Conservation (phyloP, 768 basidiomycete genomes). For the Hypholoma sublateritium region DNA sequence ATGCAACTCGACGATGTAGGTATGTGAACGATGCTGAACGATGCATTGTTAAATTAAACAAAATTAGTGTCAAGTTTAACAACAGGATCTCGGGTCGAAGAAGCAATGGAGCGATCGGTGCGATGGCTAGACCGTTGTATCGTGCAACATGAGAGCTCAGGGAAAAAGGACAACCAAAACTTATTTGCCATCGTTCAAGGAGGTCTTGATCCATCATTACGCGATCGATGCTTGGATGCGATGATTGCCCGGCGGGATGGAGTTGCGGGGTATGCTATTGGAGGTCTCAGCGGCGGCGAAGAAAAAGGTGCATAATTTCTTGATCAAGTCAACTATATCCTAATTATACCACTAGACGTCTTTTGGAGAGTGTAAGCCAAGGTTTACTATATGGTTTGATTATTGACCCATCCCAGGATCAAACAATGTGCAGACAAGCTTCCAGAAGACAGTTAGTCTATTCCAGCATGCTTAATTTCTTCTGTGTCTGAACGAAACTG, state of each 20-base stretch:
- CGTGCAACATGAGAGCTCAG: conserved; percentile 65
- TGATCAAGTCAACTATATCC: neutral
- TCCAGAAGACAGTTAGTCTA: conserved; percentile 69
- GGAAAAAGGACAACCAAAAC: conserved; percentile 68
- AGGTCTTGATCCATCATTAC: conserved; percentile 69
- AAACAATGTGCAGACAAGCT: conserved; percentile 79
- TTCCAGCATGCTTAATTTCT: neutral
- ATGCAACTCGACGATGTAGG: conserved; percentile 95
- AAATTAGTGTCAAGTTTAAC: conserved; percentile 74
- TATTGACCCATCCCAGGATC: conserved; percentile 47
- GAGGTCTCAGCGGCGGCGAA: conserved; percentile 89
- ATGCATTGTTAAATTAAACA: neutral
- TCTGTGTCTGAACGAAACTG: conserved; percentile 12
- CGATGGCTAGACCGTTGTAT: conserved; percentile 93
- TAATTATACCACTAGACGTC: conserved; percentile 44
- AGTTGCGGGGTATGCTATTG: conserved; percentile 92
- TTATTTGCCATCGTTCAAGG: conserved; percentile 93
- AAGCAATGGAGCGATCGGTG: conserved; percentile 87
- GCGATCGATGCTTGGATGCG: conserved; percentile 75
- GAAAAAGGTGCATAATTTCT: conserved; percentile 64
- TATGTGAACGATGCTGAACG: conserved; percentile 31
- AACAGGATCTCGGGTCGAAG: conserved; percentile 75
- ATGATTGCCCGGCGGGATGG: conserved; percentile 75
- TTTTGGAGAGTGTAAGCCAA: conserved; percentile 80
- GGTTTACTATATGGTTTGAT: neutral